These are phyloP conservation scores for Heliamphora exappendiculata DNA, from an alignment of 148 eudicot genomes.

Conservation along the genomic window DNA sequence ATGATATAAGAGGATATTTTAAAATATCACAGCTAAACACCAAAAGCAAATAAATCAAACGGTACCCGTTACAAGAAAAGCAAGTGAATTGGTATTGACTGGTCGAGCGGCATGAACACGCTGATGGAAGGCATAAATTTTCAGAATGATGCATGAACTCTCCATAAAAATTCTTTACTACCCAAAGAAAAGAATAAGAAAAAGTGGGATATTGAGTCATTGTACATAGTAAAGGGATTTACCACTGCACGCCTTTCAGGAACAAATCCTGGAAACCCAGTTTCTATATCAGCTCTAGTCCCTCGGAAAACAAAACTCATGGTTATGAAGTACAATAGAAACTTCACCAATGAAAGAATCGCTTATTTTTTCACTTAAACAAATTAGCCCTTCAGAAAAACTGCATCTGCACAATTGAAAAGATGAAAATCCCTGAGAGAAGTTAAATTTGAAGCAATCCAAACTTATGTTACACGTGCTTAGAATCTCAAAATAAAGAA, in stretches of 20 bases:
- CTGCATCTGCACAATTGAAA: slow-evolving; percentile 8
- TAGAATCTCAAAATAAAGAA: not conserved
- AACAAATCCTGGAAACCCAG: slow-evolving; percentile 68
- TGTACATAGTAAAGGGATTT: slow-evolving; percentile 8
- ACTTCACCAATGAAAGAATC: not conserved
- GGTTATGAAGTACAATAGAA: slow-evolving; percentile 19
- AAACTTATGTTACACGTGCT: slow-evolving; percentile 1
- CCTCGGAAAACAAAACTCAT: slow-evolving; percentile 99
- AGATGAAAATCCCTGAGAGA: not conserved
- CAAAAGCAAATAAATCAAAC: not conserved
- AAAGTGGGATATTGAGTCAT: not conserved
- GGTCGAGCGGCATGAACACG: slow-evolving; percentile 81
- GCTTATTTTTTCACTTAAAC: not conserved
- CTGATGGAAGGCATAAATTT: slow-evolving; percentile 28
- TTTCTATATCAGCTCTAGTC: slow-evolving; percentile 67
- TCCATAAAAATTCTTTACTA: not conserved
- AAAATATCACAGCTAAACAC: not conserved
- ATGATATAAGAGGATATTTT: not conserved
- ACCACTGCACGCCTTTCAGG: slow-evolving; percentile 86
- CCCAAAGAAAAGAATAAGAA: not conserved
- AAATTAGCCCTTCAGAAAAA: not conserved
- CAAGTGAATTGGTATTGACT: slow-evolving; percentile 78
- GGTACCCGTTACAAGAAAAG: slow-evolving; percentile 87
- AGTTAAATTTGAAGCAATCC: not conserved
- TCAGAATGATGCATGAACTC: slow-evolving; percentile 2